Percentiles rank a stretch among this genome's conserved stretches.
Conservation (phyloP, 805 yeast genomes). For the Candida yuanshanica region DNA sequence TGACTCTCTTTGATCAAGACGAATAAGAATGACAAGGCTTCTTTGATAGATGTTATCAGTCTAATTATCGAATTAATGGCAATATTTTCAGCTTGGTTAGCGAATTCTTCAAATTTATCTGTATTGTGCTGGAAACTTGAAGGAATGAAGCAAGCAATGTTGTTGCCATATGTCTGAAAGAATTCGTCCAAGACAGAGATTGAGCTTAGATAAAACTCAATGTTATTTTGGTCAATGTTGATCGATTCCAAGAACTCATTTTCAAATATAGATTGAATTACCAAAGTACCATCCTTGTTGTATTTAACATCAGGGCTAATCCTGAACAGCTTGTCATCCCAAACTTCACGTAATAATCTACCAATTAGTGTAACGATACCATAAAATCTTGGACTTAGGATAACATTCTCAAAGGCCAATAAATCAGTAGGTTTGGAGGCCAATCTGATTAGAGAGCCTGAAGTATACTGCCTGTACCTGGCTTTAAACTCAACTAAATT, state of each 20-base stretch:
- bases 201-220: constrained; percentile 69
- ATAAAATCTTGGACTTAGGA: constrained; percentile 85
- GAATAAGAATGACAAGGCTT: constrained; percentile 82
- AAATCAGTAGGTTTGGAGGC: constrained; percentile 8
- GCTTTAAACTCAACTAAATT: constrained; percentile 39
- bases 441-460: constrained; percentile 17
- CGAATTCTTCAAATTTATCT: constrained; percentile 50
- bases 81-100: constrained; percentile 84
- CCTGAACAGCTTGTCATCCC: constrained; percentile 69
- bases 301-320: constrained; percentile 28
- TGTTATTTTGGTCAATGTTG: constrained; percentile 41
- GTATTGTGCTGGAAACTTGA: constrained; percentile 39
- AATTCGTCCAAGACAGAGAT: constrained; percentile 64
- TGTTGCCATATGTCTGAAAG: constrained; percentile 58
- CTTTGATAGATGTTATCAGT: constrained; percentile 72
- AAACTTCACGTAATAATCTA: constrained; percentile 69
- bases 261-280: constrained; percentile 30
- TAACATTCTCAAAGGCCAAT: constrained; percentile 63
- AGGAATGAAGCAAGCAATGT: constrained; percentile 56
- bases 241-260: constrained; percentile 33
- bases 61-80: constrained; percentile 76
- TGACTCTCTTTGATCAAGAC: constrained; percentile 72
- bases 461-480: constrained; percentile 24
- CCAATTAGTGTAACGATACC: constrained; percentile 78
- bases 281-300: constrained; percentile 27